A percentile compares a stretch with the other conserved stretches of the same genome.
These are phyloP conservation scores for Hippophae gyantsensis DNA, from an alignment of 306 rosid species.

Conservation along the genomic window DNA sequence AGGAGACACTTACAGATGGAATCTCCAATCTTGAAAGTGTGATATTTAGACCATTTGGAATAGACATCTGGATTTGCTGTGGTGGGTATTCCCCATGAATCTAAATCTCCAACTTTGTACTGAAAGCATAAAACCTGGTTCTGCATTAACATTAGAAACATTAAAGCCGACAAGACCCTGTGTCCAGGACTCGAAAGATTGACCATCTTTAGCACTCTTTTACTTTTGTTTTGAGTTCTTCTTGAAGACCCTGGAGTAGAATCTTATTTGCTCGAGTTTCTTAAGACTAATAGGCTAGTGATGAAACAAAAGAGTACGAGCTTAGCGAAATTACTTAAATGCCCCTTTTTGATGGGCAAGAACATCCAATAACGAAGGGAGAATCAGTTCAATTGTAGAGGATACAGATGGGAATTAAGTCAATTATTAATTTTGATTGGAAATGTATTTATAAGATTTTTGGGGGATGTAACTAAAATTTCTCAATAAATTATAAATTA, in stretches of 20 bases:
- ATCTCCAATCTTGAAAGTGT: constrained; percentile 61
- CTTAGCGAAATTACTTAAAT: no score
- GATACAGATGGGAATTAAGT: no score
- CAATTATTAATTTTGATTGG: no score
- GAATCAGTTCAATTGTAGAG: no score
- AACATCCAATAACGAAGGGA: no score
- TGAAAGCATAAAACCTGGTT: constrained; percentile 41
- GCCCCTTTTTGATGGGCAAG: no score
- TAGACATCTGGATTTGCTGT: constrained; percentile 57
- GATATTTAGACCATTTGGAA: constrained; percentile 63
- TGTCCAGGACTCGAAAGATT: constrained; percentile 14
- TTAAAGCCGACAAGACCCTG: constrained; percentile 16
- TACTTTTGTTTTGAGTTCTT: not conserved
- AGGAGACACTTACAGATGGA: constrained; percentile 60
- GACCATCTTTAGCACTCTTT: constrained; percentile 23
- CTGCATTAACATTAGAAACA: constrained; percentile 32
- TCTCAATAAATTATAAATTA: no score
- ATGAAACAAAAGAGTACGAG: no score
- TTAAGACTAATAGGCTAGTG: no score
- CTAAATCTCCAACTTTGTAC: constrained; percentile 91
- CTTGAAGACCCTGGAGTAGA: not conserved
- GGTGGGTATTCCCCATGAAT: constrained; percentile 73
- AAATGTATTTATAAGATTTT: no score
- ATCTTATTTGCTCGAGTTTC: not conserved
- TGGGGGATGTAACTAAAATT: no score